Base-by-base conservation (phyloP, 352 stramenopile genomes). In the Globisporangium lucens region DNA sequence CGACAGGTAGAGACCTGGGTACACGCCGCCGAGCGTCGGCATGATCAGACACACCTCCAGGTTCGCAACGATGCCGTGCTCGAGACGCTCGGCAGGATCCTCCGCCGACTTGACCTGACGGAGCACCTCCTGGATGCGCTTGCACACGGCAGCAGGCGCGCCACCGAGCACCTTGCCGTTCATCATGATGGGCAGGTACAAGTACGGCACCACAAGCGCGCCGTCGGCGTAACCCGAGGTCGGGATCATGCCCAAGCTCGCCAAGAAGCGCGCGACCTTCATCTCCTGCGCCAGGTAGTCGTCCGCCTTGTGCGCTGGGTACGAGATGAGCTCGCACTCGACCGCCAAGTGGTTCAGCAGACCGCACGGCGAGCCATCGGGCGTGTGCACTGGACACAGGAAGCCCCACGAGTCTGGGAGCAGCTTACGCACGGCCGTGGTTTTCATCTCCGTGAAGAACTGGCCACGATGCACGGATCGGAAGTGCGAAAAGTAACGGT, bases 401-500 rank as follows among this genome's bases (percentile, higher is more conserved):
- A 99, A 99, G 8, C 98, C 98, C 97, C 98, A 99, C 63, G 97
- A 98, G 75, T 99, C 97, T 1, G 97, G 97, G 24, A 99, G 84
- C 49, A 99, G 78, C 75, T 99, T 99, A 47, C 98, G 89, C 55
- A 99, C 97, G 8, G 97, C 87, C 12, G 98, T 99, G 46, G 97
- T 99, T 77, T 99, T 99, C 98, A 99, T 99, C 74, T 99, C 98
- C 41, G 97, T 99, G 76, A 99, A 99, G 75, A 99, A 99, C 75
- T 99, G 96, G 29, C 98, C 98, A 79, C 98, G 91, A 72, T 99
- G 98, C 30, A 99, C 97, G 47, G 93, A 98, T 8, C 97, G 92
- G 77, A 99, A 99, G 78, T 99, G 98, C 49, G 95, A 97, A 53
- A 99, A 97, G 83, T 99, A 99, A 38, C 98, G 85, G 72, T 99